phyloP scores from a whole-genome alignment of 2,329 filamentous ascomycete species.

The Pseudocercospora fijiensis region DNA sequence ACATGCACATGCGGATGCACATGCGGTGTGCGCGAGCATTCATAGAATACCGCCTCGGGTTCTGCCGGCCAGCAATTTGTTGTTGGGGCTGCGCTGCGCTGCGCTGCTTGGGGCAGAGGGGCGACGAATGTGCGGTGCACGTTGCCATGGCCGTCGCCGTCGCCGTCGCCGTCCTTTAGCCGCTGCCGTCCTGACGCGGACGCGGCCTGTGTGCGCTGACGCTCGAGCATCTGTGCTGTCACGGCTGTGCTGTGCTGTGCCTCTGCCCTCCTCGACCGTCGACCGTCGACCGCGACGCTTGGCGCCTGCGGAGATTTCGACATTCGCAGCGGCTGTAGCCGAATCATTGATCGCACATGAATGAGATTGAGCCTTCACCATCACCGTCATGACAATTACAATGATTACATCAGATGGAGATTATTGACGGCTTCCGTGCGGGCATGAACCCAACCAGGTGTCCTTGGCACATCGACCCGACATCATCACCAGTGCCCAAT shows the following conservation, averaged over 20 bases:
- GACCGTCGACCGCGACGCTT: too few relatives aligned
- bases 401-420: not conserved
- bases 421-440: not conserved
- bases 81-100: too few relatives aligned
- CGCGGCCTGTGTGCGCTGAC: not conserved
- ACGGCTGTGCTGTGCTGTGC: too few relatives aligned
- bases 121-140: not conserved
- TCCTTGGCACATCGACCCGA: not conserved
- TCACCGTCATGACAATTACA: not conserved
- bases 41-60: not conserved
- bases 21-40: not conserved
- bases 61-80: not conserved
- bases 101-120: not conserved
- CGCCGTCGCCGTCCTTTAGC: not conserved
- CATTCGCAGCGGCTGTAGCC: not conserved
- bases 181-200: not conserved
- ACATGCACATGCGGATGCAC: too few relatives aligned
- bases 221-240: not conserved
- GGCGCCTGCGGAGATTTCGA: constrained; percentile 1
- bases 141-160: not conserved
- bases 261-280: too few relatives aligned
- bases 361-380: not conserved
- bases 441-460: not conserved
- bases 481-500: not conserved
- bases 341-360: too few relatives aligned